Evolutionary conservation across 805 yeast genomes (phyloP), one percentile per base, ranked within the genome.

Genomic region (Ogataea nonfermentans): DNA sequence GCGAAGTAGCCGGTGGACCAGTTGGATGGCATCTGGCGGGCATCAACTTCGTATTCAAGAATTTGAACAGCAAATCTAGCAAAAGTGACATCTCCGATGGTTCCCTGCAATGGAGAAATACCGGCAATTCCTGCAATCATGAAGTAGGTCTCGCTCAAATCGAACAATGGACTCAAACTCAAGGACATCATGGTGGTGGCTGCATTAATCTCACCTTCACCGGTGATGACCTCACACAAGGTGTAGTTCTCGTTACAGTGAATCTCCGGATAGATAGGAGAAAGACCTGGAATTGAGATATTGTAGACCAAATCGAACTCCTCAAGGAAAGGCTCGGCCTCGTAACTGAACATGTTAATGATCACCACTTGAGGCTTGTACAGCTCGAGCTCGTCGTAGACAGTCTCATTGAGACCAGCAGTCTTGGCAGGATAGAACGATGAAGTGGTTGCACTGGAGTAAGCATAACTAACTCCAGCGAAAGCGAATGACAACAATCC

Each of bases 191-290:
- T 55, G 16, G 83, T 66, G 17, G 78, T 47, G 11, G 85, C 84
- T 26, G 85, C 85, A 51, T 80, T 80, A 48, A 78, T 71, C 56
- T 79, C 84, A 47, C 79, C 81, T 62, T 79, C 85, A 38, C 86
- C 86, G n/a, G 81, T 75, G 31, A 82, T 76, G 39, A 79, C 54
- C 53, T 77, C 79, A 66, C 84, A 79, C 20, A 80, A 57, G 20
- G 73, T 56, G 62, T 68, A 73, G 62, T 76, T 67, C 24, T 63
- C 51, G 41, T 71, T 71, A 61, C 85, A 79, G 63, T 73, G 76
- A 35, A 80, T 65, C 14, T 66, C 53, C 24, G 84, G 82, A 65
- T 70, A 79, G 24, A 71, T 47, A 20, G 83, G 82, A 12, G 84
- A 77, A 39, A 80, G 64, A 33, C 86, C 85, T n/a, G 86, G 85